Base-by-base conservation (phyloP, 2,329 filamentous ascomycete species). In the Endoconidiophora laricicola region DNA sequence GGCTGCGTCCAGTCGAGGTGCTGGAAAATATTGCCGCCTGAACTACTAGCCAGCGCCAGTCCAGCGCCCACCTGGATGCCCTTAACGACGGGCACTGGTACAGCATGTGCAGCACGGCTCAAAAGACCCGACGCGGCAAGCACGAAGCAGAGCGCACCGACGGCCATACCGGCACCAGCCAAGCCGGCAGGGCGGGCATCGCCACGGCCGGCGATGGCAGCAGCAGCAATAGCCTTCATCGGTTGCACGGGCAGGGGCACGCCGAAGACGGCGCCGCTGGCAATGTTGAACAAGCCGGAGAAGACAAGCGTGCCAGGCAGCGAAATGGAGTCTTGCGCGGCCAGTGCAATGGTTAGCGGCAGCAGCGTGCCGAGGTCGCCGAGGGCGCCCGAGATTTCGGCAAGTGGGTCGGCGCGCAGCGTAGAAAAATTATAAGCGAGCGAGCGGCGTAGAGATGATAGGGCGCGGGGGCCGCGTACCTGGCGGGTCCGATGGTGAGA, bases 31-130 rank as follows among this genome's bases (percentile, higher is more conserved):
- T 69, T 74, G 0, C 72, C 69, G 2, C 85, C 86, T 6, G 86
- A 85, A 10, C 84, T 83, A 52, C 94, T 73, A 49, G 87, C 75
- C 14, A 96, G 73, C 14, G 83, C 86, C 44, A 96, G 69, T 1
- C 90, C 90, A 3, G 90, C 90, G 37, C 90, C 90, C 44, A 95
- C 78, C 65, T 96, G 91, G 56, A 96, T 95, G 26, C 90, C 90
- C 61, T 94, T 94, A 48, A 96, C 81, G 0, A 96, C 83, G 0
- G 88, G 85, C 12, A 88, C 76, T 0, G 90, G 90, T 6, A 93
- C 82, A 12, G 79, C 70, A n/a, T 70, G 66, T 6, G 83, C 80
- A 47, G 86, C 79, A 72, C 79, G 82, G 52, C 72, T 72, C 29
- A 95, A 69, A n/a, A 91, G 65, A 0, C 90, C 86, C 0, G 86